Base-by-base conservation (phyloP, 495 filamentous ascomycete genomes). In the Aspergillus heteromorphus region DNA sequence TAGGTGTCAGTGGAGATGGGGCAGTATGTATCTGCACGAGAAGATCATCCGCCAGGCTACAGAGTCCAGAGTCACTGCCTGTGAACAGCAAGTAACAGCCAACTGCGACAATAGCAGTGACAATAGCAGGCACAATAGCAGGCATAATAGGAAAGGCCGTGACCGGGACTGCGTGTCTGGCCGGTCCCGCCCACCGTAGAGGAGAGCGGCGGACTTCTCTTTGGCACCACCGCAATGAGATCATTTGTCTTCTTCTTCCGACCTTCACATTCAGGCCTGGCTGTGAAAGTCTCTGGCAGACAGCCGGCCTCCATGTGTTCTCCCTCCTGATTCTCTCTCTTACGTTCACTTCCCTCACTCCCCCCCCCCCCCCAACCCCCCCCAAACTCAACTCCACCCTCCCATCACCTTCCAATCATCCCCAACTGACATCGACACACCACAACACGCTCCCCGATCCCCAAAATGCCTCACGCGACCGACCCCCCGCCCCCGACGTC, bases 381-480 rank as follows among this genome's bases (percentile, higher is more conserved):
- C 31, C 19, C 19, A 29, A n/a, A n/a, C n/a, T n/a, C n/a, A n/a
- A n/a, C n/a, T n/a, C 17, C 19, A 21, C 18, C 36, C 19, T 43
- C 43, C 21, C 14, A 25, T 14, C 23, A 17, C 25, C 42, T 25
- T 13, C 19, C 8, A 9, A 11, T 20, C 19, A 8, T 45, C 20
- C 42, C 20, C 20, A 2, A 25, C 21, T 14, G 16, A 16, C 16
- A 27, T 16, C 13, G 16, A 16, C 21, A 17, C 43, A 17, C 21
- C 25, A 4, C 13, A n/a, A n/a, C n/a, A n/a, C n/a, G n/a, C n/a
- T n/a, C n/a, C n/a, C n/a, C n/a, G n/a, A n/a, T 42, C 31, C 8
- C 27, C 48, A 65, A 48, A 9, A 80, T 81, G 78, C 77, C 77
- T 61, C 78, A 80, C 66, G 76, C 78, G 23, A 79, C 74, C 1